Base-by-base conservation (phyloP, 1,284 basidiomycete genomes). In the Melampsora larici-populina region DNA sequence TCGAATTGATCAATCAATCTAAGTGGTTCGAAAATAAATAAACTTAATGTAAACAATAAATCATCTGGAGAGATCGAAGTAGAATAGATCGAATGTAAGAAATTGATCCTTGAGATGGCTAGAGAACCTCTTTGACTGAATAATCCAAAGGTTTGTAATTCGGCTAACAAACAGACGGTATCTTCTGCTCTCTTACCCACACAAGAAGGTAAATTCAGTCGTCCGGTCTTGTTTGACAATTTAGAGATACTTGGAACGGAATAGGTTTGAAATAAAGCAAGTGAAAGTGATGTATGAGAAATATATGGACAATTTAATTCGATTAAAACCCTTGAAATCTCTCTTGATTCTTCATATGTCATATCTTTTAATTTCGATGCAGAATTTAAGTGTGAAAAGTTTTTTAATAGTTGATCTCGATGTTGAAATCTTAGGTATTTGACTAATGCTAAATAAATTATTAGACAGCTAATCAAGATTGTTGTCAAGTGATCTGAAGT, bases 61-160 rank as follows among this genome's bases (percentile, higher is more conserved):
- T 60, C 55, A 24, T 60, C 55, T 60, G 6, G 55, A n/a, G n/a
- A 24, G 15, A 29, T 60, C n/a, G n/a, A 24, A 29, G 55, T 29
- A n/a, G 55, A 60, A 60, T 60, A 60, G n/a, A 60, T n/a, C 55
- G n/a, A n/a, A 60, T 60, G 55, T 24, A 60, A 29, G 55, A 24
- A 60, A 60, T 60, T 60, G n/a, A 60, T 60, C n/a, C 55, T 5
- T 9, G 55, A n/a, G 55, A 60, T n/a, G 17, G 55, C 55, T 15
- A 15, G 3, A 8, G 55, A 60, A 24, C 55, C 55, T 24, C 55
- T n/a, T 29, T 60, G n/a, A 29, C 55, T 60, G 15, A 24, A 24
- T 8, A 60, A 24, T 9, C 55, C 55, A 29, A 24, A 29, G 29
- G 17, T 29, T 24, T 29, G n/a, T 24, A 60, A 24, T 60, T 60